A percentile compares a stretch with the other conserved stretches of the same genome.
Evolutionary conservation across 78 protist genomes (phyloP).

Genomic region (Dictyostelium brefeldianum): DNA sequence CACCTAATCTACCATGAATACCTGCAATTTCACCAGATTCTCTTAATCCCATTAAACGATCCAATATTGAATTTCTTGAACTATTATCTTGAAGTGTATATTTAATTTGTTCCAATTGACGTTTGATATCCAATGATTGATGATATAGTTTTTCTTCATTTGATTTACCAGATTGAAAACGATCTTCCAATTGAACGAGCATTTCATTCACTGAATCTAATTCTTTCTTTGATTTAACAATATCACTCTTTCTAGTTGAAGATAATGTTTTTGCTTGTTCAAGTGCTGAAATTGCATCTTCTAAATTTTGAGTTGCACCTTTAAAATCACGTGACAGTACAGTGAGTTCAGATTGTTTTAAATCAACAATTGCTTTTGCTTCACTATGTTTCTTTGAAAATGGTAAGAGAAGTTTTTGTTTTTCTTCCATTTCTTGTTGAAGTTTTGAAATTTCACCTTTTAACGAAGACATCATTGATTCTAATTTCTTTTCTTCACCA

Average conservation of each 20-base stretch:
- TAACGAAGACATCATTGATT: constrained; percentile 60
- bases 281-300: constrained; percentile 45
- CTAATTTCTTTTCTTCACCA: constrained; percentile 76
- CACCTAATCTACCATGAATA: constrained; percentile 98
- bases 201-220: neutral
- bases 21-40: constrained; percentile 76
- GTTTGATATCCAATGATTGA: neutral
- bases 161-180: neutral
- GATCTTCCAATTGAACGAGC: neutral
- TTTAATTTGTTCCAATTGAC: constrained; percentile 30
- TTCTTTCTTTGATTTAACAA: constrained; percentile 43
- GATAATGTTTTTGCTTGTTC: constrained; percentile 27
- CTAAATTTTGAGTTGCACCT: constrained; percentile 19
- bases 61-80: constrained; percentile 23
- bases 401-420: constrained; percentile 89
- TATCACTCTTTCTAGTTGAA: neutral
- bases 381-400: constrained; percentile 38
- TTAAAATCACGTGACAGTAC: constrained; percentile 64
- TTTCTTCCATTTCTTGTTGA: constrained; percentile 87
- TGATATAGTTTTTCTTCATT: constrained; percentile 15
- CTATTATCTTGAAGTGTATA: neutral
- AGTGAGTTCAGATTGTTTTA: constrained; percentile 74
- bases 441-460: constrained; percentile 78
- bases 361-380: constrained; percentile 25
- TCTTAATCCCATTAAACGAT: constrained; percentile 70